Evolutionary conservation across 1,284 basidiomycete genomes (phyloP).

Genomic region (Marasmius fiardii): DNA sequence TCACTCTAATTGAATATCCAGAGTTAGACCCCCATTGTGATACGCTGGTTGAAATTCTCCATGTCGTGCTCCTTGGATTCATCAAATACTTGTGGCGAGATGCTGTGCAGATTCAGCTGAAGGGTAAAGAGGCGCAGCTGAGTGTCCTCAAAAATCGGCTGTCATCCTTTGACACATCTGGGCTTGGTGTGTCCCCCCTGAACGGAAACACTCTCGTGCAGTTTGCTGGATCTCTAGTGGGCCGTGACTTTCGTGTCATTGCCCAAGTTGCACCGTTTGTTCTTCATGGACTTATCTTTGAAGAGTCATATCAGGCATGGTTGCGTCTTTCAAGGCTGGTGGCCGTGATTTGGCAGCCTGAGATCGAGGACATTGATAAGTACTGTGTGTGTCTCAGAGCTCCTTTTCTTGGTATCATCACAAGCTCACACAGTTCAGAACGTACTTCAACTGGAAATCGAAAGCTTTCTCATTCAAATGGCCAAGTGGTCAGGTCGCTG

Average conservation of each 20-base stretch:
- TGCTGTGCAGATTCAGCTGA: slow-evolving; percentile 18
- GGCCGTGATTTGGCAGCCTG: slow-evolving; percentile 32
- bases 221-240: slow-evolving; percentile 31
- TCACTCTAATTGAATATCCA: neutral
- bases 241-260: slow-evolving; percentile 31
- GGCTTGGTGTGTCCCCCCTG: slow-evolving; percentile 25
- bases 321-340: slow-evolving; percentile 25
- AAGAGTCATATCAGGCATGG: slow-evolving; percentile 25
- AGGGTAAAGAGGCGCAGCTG: slow-evolving; percentile 18
- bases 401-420: neutral
- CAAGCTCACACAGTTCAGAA: slow-evolving; percentile 11
- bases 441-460: slow-evolving; percentile 22
- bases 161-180: slow-evolving; percentile 23
- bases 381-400: slow-evolving; percentile 23
- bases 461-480: slow-evolving; percentile 25
- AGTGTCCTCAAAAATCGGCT: slow-evolving; percentile 16
- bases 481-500: slow-evolving; percentile 25
- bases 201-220: slow-evolving; percentile 29
- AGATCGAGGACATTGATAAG: slow-evolving; percentile 27
- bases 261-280: slow-evolving; percentile 35
- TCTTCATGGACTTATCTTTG: slow-evolving; percentile 26
- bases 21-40: slow-evolving; percentile 6
- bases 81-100: slow-evolving; percentile 28
- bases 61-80: slow-evolving; percentile 18
- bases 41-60: slow-evolving; percentile 14